phyloP scores from a whole-genome alignment of 2,329 filamentous ascomycete species.

The Westerdykella aurantiaca region DNA sequence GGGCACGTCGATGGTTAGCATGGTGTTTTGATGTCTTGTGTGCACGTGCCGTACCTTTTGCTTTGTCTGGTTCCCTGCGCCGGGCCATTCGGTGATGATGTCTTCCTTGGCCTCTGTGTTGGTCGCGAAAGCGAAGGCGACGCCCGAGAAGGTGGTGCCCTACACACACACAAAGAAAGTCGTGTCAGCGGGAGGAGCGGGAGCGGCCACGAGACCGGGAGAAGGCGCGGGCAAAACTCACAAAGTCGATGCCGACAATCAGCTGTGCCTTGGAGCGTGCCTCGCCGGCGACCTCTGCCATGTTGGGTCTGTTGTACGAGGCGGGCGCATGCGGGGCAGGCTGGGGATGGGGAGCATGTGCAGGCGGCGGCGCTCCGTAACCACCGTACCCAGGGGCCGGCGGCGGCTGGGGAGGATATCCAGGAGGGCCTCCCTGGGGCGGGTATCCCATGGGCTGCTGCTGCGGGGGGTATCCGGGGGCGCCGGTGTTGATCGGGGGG shows the following conservation, averaged over 20 bases:
- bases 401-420: slow-evolving; percentile 38
- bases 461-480: slow-evolving; percentile 44
- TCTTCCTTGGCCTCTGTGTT: slow-evolving; percentile 98
- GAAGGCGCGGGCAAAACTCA: slow-evolving; percentile 37
- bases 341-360: slow-evolving; percentile 18
- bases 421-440: slow-evolving; percentile 39
- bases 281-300: slow-evolving; percentile 73
- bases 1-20: slow-evolving; percentile 3
- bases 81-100: slow-evolving; percentile 98
- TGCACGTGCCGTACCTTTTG: slow-evolving; percentile 66
- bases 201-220: slow-evolving; percentile 29
- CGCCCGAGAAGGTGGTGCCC: slow-evolving; percentile 97
- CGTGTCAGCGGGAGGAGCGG: slow-evolving; percentile 10
- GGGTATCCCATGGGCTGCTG: slow-evolving; percentile 41
- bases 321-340: slow-evolving; percentile 29
- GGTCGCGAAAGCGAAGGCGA: slow-evolving; percentile 87
- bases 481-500: slow-evolving; percentile 50
- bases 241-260: slow-evolving; percentile 98
- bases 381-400: slow-evolving; percentile 27
- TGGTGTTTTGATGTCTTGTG: background rate
- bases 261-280: slow-evolving; percentile 91
- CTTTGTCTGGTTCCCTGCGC: slow-evolving; percentile 94
- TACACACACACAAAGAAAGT: slow-evolving; percentile 33
- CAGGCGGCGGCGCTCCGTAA: slow-evolving; percentile 24
- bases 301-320: slow-evolving; percentile 29